These are phyloP conservation scores for Mycena epipterygia DNA, from an alignment of 768 basidiomycete species.

Conservation along the genomic window DNA sequence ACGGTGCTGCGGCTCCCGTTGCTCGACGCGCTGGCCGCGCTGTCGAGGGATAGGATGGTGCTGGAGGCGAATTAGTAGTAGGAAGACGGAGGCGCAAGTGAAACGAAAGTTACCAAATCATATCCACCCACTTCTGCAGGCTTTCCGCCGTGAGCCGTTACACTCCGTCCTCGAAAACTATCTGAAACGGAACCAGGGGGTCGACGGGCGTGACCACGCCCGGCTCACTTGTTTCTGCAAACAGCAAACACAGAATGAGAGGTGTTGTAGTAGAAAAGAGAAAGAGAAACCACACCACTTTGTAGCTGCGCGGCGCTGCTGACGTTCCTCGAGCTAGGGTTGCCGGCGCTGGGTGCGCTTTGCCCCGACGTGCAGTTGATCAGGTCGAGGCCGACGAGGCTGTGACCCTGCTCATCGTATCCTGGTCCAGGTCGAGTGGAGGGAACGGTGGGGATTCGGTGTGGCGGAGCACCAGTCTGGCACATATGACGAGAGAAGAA, in stretches of 20 bases:
- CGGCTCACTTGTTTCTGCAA: slow-evolving; percentile 20
- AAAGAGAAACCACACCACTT: slow-evolving; percentile 48
- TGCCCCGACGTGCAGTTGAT: slow-evolving; percentile 90
- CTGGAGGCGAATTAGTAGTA: slow-evolving; percentile 59
- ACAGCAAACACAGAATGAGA: slow-evolving; percentile 12
- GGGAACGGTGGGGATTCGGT: too few species aligned
- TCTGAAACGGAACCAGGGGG: slow-evolving; percentile 89
- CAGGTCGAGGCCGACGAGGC: slow-evolving; percentile 88
- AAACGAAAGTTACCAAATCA: slow-evolving; percentile 85
- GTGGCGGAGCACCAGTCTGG: too few species aligned
- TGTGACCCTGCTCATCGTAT: too few species aligned
- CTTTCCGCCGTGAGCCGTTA: slow-evolving; percentile 93
- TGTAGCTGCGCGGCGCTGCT: slow-evolving; percentile 83
- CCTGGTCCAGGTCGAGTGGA: too few species aligned
- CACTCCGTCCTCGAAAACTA: slow-evolving; percentile 90
- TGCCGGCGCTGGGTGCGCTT: slow-evolving; percentile 83
- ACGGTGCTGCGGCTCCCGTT: slow-evolving; percentile 79
- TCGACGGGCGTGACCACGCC: slow-evolving; percentile 68
- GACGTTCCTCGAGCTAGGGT: slow-evolving; percentile 86
- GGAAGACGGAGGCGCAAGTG: slow-evolving; percentile 17
- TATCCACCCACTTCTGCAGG: slow-evolving; percentile 91
- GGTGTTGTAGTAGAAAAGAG: neutral
- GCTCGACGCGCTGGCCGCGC: slow-evolving; percentile 57
- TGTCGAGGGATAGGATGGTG: slow-evolving; percentile 74
- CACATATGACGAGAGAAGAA: too few species aligned